Evolutionary conservation across 2,329 filamentous ascomycete genomes (phyloP).

Genomic region (Trichoderma sp.): DNA sequence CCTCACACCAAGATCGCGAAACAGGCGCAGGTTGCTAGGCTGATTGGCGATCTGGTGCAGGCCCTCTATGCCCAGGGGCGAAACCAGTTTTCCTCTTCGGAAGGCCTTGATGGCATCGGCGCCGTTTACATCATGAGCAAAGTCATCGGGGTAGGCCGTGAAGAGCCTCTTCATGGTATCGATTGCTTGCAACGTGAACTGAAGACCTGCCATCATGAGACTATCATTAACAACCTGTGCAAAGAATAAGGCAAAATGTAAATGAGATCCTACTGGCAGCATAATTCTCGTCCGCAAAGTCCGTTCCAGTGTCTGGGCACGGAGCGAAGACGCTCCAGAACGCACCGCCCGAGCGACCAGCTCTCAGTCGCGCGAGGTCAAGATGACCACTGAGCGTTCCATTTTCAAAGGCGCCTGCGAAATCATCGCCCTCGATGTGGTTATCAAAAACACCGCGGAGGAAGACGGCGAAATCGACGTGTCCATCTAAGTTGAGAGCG

Average conservation of each 20-base stretch:
- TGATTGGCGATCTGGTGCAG: slow-evolving; percentile 94
- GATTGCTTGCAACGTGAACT: slow-evolving; percentile 73
- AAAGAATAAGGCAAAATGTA: not conserved
- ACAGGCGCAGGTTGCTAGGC: slow-evolving; percentile 73
- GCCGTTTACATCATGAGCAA: slow-evolving; percentile 67
- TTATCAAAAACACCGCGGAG: slow-evolving; percentile 71
- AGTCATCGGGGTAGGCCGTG: slow-evolving; percentile 66
- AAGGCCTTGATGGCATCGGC: slow-evolving; percentile 66
- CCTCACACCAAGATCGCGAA: slow-evolving; percentile 76
- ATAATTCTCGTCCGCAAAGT: slow-evolving; percentile 77
- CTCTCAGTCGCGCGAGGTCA: slow-evolving; percentile 74
- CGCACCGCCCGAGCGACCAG: slow-evolving; percentile 77
- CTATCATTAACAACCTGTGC: not conserved
- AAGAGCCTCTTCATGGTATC: slow-evolving; percentile 71
- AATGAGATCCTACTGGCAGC: slow-evolving; percentile 55
- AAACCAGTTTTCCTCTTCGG: slow-evolving; percentile 67
- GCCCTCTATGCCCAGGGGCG: slow-evolving; percentile 80
- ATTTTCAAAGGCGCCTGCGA: slow-evolving; percentile 73
- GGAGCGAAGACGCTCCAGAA: slow-evolving; percentile 89
- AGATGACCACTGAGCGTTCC: slow-evolving; percentile 72
- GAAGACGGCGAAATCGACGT: slow-evolving; percentile 82
- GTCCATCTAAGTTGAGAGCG: slow-evolving; percentile 66
- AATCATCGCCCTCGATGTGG: slow-evolving; percentile 74
- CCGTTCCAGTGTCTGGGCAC: slow-evolving; percentile 72
- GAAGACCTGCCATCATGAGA: slow-evolving; percentile 52